phyloP scores from a whole-genome alignment of 352 stramenopile genomes.

The Pythium rishiriense region DNA sequence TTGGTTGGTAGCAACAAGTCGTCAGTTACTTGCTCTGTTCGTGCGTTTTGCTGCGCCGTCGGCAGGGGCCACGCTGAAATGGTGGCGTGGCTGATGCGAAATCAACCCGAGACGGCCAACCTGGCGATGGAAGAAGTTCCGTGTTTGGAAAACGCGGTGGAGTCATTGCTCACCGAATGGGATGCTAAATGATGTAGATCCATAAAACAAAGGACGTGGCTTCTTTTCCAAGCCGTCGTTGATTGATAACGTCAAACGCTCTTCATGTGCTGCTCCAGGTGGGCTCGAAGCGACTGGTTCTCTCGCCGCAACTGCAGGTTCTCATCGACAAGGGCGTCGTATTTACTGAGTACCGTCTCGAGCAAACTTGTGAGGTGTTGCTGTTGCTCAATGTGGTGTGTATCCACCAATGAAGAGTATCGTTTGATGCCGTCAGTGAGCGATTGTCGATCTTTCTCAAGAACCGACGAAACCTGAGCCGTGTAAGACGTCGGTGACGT shows the following conservation, averaged over 20 bases:
- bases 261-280: slow-evolving; percentile 11
- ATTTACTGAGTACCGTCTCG: slow-evolving; percentile 18
- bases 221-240: background rate
- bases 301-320: slow-evolving; percentile 18
- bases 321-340: slow-evolving; percentile 24
- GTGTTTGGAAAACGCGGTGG: background rate
- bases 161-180: slow-evolving; percentile 5
- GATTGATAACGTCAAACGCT: background rate
- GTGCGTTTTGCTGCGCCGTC: slow-evolving; percentile 6
- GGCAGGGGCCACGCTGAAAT: slow-evolving; percentile 4
- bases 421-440: slow-evolving; percentile 5
- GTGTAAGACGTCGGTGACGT: slow-evolving; percentile 21
- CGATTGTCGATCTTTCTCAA: background rate
- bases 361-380: slow-evolving; percentile 10
- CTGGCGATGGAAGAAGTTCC: background rate
- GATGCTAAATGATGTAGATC: background rate
- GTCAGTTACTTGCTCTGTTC: background rate
- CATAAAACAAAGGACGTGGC: background rate
- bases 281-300: slow-evolving; percentile 22
- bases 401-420: background rate
- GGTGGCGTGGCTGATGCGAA: background rate
- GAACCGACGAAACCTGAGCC: slow-evolving; percentile 1
- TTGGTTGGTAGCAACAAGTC: background rate
- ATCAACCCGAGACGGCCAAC: background rate
- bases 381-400: slow-evolving; percentile 16